Conservation (phyloP, 805 yeast genomes). For the Yarrowia deformans region DNA sequence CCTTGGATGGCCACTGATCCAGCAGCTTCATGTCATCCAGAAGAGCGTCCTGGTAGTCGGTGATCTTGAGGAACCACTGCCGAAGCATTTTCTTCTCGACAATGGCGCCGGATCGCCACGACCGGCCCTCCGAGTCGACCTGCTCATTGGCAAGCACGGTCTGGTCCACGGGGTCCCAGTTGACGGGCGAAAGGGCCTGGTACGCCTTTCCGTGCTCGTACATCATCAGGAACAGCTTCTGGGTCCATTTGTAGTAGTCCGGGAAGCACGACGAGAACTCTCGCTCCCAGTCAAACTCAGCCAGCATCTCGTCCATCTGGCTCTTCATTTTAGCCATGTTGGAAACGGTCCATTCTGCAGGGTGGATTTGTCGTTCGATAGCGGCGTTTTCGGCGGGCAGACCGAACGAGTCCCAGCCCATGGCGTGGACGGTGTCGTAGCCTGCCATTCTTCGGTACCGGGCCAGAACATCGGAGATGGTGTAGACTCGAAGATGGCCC, state of each 20-base stretch:
- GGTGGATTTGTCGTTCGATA: constrained; percentile 78
- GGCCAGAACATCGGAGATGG: constrained; percentile 84
- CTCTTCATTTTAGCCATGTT: constrained; percentile 87
- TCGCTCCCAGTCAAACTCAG: constrained; percentile 92
- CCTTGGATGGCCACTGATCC: constrained; percentile 85
- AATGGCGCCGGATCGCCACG: constrained; percentile 97
- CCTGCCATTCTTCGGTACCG: constrained; percentile 82
- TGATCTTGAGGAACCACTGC: constrained; percentile 95
- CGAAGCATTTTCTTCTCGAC: constrained; percentile 82
- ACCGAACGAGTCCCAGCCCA: constrained; percentile 99
- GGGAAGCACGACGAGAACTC: constrained; percentile 87
- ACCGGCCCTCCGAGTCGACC: constrained; percentile 86
- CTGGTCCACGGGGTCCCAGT: constrained; percentile 97
- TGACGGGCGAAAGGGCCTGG: constrained; percentile 83
- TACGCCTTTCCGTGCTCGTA: constrained; percentile 84
- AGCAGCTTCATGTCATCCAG: constrained; percentile 68
- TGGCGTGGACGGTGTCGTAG: constrained; percentile 83
- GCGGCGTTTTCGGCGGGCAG: constrained; percentile 99
- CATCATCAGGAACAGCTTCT: constrained; percentile 76
- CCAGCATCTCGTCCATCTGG: constrained; percentile 79
- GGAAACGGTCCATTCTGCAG: constrained; percentile 79
- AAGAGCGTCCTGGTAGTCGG: constrained; percentile 75
- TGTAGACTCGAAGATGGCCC: constrained; percentile 93
- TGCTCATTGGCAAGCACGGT: constrained; percentile 97
- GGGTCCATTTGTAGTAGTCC: constrained; percentile 92